phyloP scores from a whole-genome alignment of 371 early-diverging fungal genomes.

The Rhizomucor miehei region DNA sequence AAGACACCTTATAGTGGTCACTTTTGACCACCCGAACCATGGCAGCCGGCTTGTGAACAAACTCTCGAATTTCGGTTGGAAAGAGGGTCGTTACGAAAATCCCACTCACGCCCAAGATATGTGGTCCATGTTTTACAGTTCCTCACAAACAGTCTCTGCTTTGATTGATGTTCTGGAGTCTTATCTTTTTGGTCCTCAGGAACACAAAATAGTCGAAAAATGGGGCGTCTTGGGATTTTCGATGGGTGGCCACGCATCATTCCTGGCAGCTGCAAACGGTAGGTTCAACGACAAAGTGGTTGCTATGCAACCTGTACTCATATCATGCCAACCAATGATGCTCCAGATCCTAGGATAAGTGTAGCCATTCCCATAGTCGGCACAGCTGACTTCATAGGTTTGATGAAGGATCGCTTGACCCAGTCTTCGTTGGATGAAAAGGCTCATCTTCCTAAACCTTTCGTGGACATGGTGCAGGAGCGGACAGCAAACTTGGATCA shows the following conservation, averaged over 20 bases:
- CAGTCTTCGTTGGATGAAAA: conserved; percentile 10
- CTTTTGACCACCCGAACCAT: conserved; percentile 60
- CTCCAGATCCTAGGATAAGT: conserved; percentile 37
- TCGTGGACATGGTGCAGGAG: conserved; percentile 13
- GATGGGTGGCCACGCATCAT: conserved; percentile 57
- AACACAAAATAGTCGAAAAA: conserved; percentile 19
- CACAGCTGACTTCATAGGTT: conserved; percentile 26
- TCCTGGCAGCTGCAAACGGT: conserved; percentile 49
- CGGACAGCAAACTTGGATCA: conserved; percentile 15
- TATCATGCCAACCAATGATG: not conserved
- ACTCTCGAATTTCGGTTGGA: conserved; percentile 38
- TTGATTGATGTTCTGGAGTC: conserved; percentile 51
- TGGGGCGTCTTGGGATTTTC: conserved; percentile 57
- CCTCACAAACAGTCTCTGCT: conserved; percentile 41
- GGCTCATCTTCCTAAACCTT: conserved; percentile 20
- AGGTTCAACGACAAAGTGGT: not conserved
- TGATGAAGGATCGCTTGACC: conserved; percentile 25
- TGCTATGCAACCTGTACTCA: too few relatives aligned
- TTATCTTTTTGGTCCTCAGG: conserved; percentile 31
- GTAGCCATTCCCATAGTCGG: conserved; percentile 44
- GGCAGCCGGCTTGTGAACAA: conserved; percentile 41
- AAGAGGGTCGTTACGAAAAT: conserved; percentile 30
- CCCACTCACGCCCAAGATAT: conserved; percentile 52
- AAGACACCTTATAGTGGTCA: conserved; percentile 35
- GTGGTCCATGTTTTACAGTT: conserved; percentile 43